A percentile compares a stretch with the other conserved stretches of the same genome.
These are phyloP conservation scores for Thelephora aurantiotincta DNA, from an alignment of 768 basidiomycete species.

Conservation along the genomic window DNA sequence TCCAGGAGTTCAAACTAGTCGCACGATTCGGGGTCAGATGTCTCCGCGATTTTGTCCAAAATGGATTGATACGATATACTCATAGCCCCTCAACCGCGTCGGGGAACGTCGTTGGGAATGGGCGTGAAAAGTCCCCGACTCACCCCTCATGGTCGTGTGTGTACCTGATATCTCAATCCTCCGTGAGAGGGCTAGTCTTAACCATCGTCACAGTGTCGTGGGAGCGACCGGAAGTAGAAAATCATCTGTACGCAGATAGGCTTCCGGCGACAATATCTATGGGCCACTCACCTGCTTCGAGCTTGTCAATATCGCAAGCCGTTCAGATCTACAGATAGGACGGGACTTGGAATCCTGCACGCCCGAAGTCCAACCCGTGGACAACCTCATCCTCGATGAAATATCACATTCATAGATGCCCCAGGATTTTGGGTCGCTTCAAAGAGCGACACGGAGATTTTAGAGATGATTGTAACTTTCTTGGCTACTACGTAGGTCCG, in stretches of 20 bases:
- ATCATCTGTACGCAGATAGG: constrained; percentile 16
- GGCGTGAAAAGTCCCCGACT: too few species aligned
- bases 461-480: neutral
- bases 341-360: constrained; percentile 35
- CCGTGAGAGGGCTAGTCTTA: too few species aligned
- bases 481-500: neutral
- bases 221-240: constrained; percentile 22
- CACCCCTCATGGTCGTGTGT: too few species aligned
- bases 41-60: too few species aligned
- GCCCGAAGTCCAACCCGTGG: constrained; percentile 26
- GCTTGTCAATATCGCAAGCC: constrained; percentile 41
- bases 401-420: constrained; percentile 39
- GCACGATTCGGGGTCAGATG: too few species aligned
- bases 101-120: too few species aligned
- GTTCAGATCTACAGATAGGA: constrained; percentile 30
- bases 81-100: too few species aligned
- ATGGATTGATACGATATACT: too few species aligned
- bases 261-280: neutral
- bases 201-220: constrained; percentile 14
- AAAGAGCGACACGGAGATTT: constrained; percentile 6
- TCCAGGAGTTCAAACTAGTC: too few species aligned
- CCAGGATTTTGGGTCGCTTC: constrained; percentile 40
- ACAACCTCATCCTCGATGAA: constrained; percentile 29
- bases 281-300: constrained; percentile 9
- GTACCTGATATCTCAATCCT: too few species aligned